Conservation (phyloP, 1,139 yeast genomes). For the Scheffersomyces segobiensis region DNA sequence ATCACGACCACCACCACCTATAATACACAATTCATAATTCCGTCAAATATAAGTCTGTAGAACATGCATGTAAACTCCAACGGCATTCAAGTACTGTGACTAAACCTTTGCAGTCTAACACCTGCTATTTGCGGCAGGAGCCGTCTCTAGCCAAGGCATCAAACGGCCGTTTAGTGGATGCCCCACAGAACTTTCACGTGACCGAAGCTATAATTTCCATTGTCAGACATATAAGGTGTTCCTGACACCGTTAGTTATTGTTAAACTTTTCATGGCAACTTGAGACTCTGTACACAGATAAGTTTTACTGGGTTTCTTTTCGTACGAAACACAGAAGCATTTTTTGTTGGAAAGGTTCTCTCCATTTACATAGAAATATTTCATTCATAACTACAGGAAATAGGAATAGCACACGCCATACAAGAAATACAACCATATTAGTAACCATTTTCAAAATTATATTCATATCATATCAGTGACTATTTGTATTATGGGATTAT, state of each 20-base stretch:
- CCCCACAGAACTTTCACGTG: neutral
- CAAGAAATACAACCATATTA: neutral
- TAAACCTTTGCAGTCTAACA: neutral
- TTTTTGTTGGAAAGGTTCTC: neutral
- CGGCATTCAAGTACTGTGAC: neutral
- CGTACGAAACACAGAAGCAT: neutral
- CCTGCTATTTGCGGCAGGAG: neutral
- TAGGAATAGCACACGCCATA: neutral
- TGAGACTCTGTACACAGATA: neutral
- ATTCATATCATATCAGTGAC: neutral
- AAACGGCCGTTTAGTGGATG: neutral
- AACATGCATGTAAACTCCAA: neutral
- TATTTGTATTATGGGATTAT: neutral
- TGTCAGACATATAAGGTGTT: neutral
- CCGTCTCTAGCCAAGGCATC: neutral
- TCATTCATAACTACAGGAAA: neutral
- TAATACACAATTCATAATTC: neutral
- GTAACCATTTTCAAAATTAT: neutral
- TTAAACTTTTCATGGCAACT: neutral
- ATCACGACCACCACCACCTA: neutral
- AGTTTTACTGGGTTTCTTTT: neutral
- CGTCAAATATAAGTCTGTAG: neutral
- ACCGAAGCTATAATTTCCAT: neutral
- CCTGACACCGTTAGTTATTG: neutral
- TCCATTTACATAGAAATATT: too few relatives aligned